Conservation (phyloP, 2,329 filamentous ascomycete genomes). For the Colletotrichum orchidophilum region DNA sequence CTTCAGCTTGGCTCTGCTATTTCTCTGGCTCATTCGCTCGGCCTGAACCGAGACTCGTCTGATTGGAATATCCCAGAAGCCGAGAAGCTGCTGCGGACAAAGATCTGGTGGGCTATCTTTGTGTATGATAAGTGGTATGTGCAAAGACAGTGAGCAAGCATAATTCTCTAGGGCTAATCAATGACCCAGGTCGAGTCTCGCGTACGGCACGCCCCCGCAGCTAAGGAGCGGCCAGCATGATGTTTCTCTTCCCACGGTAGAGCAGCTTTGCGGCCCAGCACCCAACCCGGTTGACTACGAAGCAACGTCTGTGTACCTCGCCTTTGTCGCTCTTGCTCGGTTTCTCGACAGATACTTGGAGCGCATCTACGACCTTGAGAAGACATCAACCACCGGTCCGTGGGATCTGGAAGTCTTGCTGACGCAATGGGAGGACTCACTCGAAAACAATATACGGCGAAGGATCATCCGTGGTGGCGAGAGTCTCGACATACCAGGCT, state of each 20-base stretch:
- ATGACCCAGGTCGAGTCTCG: constrained; percentile 56
- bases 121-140: constrained; percentile 64
- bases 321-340: constrained; percentile 55
- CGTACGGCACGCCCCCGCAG: constrained; percentile 62
- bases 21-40: constrained; percentile 62
- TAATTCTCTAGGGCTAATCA: not conserved
- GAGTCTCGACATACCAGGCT: constrained; percentile 51
- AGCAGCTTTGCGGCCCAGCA: constrained; percentile 41
- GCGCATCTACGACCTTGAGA: constrained; percentile 48
- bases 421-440: constrained; percentile 54
- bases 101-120: constrained; percentile 65
- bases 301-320: constrained; percentile 53
- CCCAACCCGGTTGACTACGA: constrained; percentile 28
- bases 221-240: constrained; percentile 57
- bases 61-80: constrained; percentile 61
- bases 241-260: constrained; percentile 52
- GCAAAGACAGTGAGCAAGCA: not conserved
- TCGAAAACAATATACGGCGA: constrained; percentile 47
- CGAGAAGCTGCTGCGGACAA: constrained; percentile 61
- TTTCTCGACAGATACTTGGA: constrained; percentile 47
- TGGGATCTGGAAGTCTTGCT: constrained; percentile 49
- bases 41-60: constrained; percentile 62
- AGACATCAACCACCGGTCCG: constrained; percentile 38
- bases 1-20: constrained; percentile 60
- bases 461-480: constrained; percentile 54